Evolutionary conservation across 495 filamentous ascomycete genomes (phyloP), one percentile per base, ranked within the genome.

Genomic region (Aspergillus sclerotiicarbonarius): DNA sequence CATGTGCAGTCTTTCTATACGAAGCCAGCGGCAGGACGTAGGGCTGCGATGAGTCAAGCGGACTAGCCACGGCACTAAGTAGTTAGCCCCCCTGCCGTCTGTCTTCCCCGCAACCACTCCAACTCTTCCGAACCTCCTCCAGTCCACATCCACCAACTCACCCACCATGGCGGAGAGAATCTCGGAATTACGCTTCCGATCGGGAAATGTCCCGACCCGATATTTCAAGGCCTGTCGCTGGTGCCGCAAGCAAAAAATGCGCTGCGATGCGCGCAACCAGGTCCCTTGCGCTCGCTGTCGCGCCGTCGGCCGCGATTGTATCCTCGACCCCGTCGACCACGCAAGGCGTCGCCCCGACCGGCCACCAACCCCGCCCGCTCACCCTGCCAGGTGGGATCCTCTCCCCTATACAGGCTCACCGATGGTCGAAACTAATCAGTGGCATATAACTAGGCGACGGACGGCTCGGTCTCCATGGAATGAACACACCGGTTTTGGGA

Each of bases 211-310:
- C 48, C 67, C 73, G 53, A 58, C 69, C 52, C 70, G 71, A 18
- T 70, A 72, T 48, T 77, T 77, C 51, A 77, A 77, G 60, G 70
- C 72, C 67, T 77, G 74, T 45, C 71, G 74, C 30, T 69, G 71
- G 67, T 77, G 74, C 61, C 64, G 71, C 16, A 62, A 70, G 59
- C 72, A 76, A 48, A 77, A 77, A 51, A 75, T 77, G 68, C 72
- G 74, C 30, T 77, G 74, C 41, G 74, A 77, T 59, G 74, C 74
- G 25, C 72, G 71, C 33, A 69, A 62, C n/a, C 72, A 71, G 54
- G 67, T 76, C 37, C 74, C 74, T 10, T 77, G 74, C 52, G 72
- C 72, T 32, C 72, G 74, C 41, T 77, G 74, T 56, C 68, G 68
- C 12, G 66, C 70, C 6, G 61, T 66, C 8, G 74, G 72, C 25